phyloP scores from a whole-genome alignment of 2,329 filamentous ascomycete species.

The Penicillium corylophilum region DNA sequence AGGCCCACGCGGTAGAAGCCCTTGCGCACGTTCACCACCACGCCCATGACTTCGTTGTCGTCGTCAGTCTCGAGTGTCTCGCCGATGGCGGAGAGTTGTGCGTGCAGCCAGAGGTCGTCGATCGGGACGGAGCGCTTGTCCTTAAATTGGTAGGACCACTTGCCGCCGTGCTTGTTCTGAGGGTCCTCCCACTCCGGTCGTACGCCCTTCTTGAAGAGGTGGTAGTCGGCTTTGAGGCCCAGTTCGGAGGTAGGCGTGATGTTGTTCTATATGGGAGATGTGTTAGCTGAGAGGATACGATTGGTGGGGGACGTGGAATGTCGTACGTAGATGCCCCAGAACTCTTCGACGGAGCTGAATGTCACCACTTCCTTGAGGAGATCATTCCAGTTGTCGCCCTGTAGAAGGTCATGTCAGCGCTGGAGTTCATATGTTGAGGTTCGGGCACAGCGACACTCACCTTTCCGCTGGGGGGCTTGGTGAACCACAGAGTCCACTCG shows the following conservation, averaged over 20 bases:
- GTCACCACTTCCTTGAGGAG: constrained; percentile 97
- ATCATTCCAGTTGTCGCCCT: constrained; percentile 99
- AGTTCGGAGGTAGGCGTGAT: constrained; percentile 95
- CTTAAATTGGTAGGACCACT: constrained; percentile 98
- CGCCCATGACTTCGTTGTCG: constrained; percentile 97
- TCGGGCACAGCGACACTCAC: constrained; percentile 48
- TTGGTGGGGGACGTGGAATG: not conserved
- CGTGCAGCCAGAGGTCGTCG: constrained; percentile 93
- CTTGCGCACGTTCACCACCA: constrained; percentile 98
- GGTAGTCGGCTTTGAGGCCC: constrained; percentile 97
- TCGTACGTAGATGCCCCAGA: constrained; percentile 98
- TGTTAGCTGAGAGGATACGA: constrained; percentile 10
- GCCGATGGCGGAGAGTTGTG: constrained; percentile 94
- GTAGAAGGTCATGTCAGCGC: constrained; percentile 1
- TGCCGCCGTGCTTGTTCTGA: constrained; percentile 98
- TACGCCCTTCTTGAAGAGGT: constrained; percentile 97
- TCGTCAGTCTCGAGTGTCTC: constrained; percentile 93
- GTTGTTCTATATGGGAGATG: constrained; percentile 74
- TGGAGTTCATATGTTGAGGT: not conserved
- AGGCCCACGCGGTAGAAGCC: constrained; percentile 96
- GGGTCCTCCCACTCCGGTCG: constrained; percentile 98
- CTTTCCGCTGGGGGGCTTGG: constrained; percentile 95
- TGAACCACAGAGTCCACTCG: constrained; percentile 99
- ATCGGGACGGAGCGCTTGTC: constrained; percentile 90
- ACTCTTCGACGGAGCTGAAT: constrained; percentile 98